These are phyloP conservation scores for Pichia insulana DNA, from an alignment of 805 yeast species.

Conservation along the genomic window DNA sequence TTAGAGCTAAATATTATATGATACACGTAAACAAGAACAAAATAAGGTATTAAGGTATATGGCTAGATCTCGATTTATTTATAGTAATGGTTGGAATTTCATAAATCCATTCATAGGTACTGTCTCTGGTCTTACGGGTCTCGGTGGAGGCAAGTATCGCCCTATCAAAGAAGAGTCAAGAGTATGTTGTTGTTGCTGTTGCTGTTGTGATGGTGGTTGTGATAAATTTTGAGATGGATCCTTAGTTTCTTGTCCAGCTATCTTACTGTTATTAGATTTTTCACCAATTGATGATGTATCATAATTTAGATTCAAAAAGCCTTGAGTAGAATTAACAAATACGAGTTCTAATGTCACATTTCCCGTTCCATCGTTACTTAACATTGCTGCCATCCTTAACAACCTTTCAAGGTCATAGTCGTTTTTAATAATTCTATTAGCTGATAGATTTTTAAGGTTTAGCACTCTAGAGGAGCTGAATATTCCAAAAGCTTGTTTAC, in stretches of 20 bases:
- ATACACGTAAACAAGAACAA: too few species aligned
- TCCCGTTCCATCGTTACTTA: constrained; percentile 17
- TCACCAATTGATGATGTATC: constrained; percentile 13
- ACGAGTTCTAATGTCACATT: constrained; percentile 35
- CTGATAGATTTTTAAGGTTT: constrained; percentile 27
- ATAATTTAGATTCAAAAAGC: constrained; percentile 22
- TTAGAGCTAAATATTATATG: too few species aligned
- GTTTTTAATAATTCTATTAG: constrained; percentile 29
- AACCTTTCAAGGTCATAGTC: constrained; percentile 41
- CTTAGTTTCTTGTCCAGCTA: neutral
- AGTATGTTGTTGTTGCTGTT: neutral
- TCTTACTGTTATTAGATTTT: neutral
- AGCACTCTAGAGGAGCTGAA: constrained; percentile 28
- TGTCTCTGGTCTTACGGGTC: constrained; percentile 9
- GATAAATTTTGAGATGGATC: neutral
- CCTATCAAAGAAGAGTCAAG: constrained; percentile 5
- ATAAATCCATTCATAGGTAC: constrained; percentile 13
- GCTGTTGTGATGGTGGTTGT: neutral
- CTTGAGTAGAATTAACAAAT: constrained; percentile 20
- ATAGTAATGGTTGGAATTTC: constrained; percentile 26
- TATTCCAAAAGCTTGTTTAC: constrained; percentile 62
- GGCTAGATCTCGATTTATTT: neutral
- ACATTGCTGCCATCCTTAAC: constrained; percentile 24
- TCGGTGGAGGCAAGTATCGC: constrained; percentile 13
- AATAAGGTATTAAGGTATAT: neutral